Conservation (phyloP, 208 protist species). For the Wallacemonas sp. region DNA sequence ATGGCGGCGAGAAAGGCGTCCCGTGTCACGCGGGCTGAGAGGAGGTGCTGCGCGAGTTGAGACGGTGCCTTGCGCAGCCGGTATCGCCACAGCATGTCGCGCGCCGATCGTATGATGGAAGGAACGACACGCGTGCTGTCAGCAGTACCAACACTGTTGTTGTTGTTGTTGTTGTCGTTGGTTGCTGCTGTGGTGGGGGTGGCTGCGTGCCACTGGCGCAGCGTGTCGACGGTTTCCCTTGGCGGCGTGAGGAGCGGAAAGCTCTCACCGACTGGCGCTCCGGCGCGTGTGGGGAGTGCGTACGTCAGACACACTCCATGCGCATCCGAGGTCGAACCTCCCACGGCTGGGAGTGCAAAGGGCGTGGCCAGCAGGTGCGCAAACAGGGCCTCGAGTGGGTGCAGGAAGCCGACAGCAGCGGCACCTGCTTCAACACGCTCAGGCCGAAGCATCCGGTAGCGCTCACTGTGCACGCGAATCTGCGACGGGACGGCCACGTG, state of each 20-base stretch:
- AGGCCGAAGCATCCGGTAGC: conserved; percentile 24
- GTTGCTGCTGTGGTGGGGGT: background rate
- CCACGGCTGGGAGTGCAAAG: conserved; percentile 7
- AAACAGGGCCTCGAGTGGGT: conserved; percentile 55
- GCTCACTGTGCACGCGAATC: conserved; percentile 32
- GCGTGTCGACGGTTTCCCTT: conserved; percentile 1
- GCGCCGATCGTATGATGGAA: background rate
- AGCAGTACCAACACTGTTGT: too few relatives aligned
- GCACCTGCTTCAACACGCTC: background rate
- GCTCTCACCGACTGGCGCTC: background rate
- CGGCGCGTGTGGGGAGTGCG: conserved; percentile 5
- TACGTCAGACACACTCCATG: background rate
- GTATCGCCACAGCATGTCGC: conserved; percentile 21
- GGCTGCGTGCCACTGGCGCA: background rate
- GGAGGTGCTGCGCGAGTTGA: conserved; percentile 41
- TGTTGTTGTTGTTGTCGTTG: too few relatives aligned
- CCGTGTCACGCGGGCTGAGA: conserved; percentile 44
- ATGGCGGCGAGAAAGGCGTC: conserved; percentile 39
- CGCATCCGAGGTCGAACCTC: background rate
- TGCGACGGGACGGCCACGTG: conserved; percentile 27
- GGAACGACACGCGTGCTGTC: background rate
- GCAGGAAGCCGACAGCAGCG: conserved; percentile 5
- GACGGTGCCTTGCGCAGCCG: conserved; percentile 30
- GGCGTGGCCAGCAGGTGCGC: conserved; percentile 16
- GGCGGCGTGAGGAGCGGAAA: conserved; percentile 9